A percentile compares a stretch with the other conserved stretches of the same genome.
phyloP scores from a whole-genome alignment of 805 yeast genomes.

The Cyberlindnera mrakii region DNA sequence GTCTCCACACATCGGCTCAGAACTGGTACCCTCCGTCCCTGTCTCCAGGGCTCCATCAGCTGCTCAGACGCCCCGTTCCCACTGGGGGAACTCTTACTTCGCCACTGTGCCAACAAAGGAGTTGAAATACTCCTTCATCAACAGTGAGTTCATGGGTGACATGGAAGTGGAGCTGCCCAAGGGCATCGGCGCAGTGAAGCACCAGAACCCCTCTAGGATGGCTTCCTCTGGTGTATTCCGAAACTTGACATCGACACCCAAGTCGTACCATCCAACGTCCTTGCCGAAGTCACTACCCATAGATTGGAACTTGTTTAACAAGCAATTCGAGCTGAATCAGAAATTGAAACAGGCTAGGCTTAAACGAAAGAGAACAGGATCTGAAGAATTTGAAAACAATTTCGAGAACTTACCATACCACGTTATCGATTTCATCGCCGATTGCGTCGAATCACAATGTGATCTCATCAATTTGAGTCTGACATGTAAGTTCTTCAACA shows the following conservation, averaged over 20 bases:
- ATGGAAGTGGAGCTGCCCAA: conserved; percentile 1
- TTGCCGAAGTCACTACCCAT: conserved; percentile 24
- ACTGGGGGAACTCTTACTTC: background rate
- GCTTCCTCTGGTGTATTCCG: conserved; percentile 13
- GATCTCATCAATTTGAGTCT: conserved; percentile 22
- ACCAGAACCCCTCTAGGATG: background rate
- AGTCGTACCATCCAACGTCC: conserved; percentile 17
- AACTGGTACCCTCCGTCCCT: conserved; percentile 12
- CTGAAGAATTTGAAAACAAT: conserved; percentile 12
- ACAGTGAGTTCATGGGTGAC: conserved; percentile 20
- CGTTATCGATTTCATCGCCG: conserved; percentile 23
- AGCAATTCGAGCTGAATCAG: conserved; percentile 21
- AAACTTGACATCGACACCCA: conserved; percentile 23
- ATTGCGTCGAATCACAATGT: conserved; percentile 22
- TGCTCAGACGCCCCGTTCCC: conserved; percentile 1
- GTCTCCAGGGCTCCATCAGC: conserved; percentile 1
- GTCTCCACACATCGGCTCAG: conserved; percentile 4
- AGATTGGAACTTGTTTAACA: conserved; percentile 25
- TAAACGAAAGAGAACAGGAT: conserved; percentile 1
- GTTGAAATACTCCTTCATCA: conserved; percentile 20
- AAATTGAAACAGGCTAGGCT: conserved; percentile 9
- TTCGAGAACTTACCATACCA: conserved; percentile 25
- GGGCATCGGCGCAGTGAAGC: background rate
- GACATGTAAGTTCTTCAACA: conserved; percentile 23
- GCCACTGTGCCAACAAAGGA: conserved; percentile 1